phyloP scores from a whole-genome alignment of 169 alveolate species.

The Cryptosporidium andersoni region DNA sequence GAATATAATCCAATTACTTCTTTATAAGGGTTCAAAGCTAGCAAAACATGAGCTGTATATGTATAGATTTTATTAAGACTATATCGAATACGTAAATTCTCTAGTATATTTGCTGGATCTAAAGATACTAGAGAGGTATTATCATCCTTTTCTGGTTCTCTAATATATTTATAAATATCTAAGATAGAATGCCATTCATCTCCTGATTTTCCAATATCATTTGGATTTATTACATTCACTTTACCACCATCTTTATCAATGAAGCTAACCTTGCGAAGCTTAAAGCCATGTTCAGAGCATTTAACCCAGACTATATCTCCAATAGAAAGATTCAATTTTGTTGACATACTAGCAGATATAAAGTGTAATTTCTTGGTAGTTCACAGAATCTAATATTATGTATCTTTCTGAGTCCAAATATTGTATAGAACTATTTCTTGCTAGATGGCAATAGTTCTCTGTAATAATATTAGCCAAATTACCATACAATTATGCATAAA shows the following conservation, averaged over 20 bases:
- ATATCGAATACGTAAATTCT: conserved; percentile 74
- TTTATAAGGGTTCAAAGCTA: conserved; percentile 73
- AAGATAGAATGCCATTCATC: conserved; percentile 17
- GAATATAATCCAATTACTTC: conserved; percentile 55
- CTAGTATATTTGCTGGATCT: conserved; percentile 77
- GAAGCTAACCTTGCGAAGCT: conserved; percentile 30
- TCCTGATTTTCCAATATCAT: conserved; percentile 4
- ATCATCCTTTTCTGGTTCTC: conserved; percentile 71
- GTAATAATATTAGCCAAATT: neutral
- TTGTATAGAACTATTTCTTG: too few relatives aligned
- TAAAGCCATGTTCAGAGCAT: conserved; percentile 61
- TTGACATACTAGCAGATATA: neutral
- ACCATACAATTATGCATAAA: neutral
- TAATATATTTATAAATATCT: conserved; percentile 11
- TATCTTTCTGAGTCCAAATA: neutral
- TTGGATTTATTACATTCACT: conserved; percentile 9
- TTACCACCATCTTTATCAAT: conserved; percentile 28
- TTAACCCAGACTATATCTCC: conserved; percentile 70
- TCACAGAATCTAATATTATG: neutral
- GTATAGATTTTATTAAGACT: conserved; percentile 62
- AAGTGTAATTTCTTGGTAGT: neutral
- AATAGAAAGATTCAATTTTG: too few relatives aligned
- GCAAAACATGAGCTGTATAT: conserved; percentile 63
- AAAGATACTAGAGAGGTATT: conserved; percentile 75
- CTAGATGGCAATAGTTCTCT: too few relatives aligned